Evolutionary conservation across 306 rosid species (phyloP).

Genomic region (Rosa rugosa): DNA sequence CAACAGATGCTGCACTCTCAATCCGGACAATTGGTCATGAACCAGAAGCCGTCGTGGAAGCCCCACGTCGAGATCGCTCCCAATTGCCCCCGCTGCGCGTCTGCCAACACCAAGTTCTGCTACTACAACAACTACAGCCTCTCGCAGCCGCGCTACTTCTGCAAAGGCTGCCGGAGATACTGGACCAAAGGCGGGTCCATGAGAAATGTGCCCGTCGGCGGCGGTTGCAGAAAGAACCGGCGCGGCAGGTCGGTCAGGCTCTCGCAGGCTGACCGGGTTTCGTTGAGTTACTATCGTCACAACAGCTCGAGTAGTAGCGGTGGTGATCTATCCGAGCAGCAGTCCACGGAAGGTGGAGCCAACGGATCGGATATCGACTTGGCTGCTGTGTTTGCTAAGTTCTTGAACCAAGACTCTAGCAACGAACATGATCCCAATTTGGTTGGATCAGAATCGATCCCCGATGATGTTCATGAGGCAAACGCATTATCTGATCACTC

Average conservation of each 20-base stretch:
- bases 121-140: slow-evolving; percentile 97
- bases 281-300: background rate
- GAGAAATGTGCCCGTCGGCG: slow-evolving; percentile 81
- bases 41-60: slow-evolving; percentile 44
- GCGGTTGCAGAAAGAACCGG: slow-evolving; percentile 71
- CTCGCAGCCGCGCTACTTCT: slow-evolving; percentile 86
- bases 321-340: background rate
- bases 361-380: slow-evolving; percentile 59
- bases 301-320: slow-evolving; percentile 5
- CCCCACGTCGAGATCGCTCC: slow-evolving; percentile 64
- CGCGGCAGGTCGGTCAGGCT: slow-evolving; percentile 33
- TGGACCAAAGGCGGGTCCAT: slow-evolving; percentile 97
- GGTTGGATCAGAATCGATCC: slow-evolving; percentile 1
- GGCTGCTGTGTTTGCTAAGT: slow-evolving; percentile 72
- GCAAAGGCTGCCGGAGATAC: slow-evolving; percentile 82
- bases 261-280: background rate
- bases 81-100: slow-evolving; percentile 85
- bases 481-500: slow-evolving; percentile 2
- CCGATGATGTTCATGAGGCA: background rate
- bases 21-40: background rate
- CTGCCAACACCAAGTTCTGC: slow-evolving; percentile 90
- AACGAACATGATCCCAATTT: background rate
- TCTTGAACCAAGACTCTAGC: slow-evolving; percentile 44
- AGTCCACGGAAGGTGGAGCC: slow-evolving; percentile 15
- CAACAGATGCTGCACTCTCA: slow-evolving; percentile 12